phyloP scores from a whole-genome alignment of 2,329 filamentous ascomycete species.

The Ceratocystiopsis brevicomis region DNA sequence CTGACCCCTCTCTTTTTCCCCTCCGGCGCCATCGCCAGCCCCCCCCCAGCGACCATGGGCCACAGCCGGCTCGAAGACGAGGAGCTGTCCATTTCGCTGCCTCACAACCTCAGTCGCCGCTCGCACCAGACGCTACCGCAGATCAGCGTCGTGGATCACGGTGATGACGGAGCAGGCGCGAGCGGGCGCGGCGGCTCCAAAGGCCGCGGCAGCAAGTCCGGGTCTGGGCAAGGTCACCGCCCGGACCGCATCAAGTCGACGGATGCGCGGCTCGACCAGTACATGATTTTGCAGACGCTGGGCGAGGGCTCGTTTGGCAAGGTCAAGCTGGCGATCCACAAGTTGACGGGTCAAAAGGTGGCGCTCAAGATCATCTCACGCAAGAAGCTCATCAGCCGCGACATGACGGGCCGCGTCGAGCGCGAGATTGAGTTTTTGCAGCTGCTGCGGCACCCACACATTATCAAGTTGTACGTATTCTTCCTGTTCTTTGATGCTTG shows the following conservation, averaged over 20 bases:
- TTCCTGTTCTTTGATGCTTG: neutral
- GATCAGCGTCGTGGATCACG: slow-evolving; percentile 18
- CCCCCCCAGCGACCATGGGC: slow-evolving; percentile 21
- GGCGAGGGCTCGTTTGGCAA: slow-evolving; percentile 97
- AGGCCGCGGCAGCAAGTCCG: slow-evolving; percentile 2
- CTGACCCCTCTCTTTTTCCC: neutral
- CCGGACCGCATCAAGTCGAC: slow-evolving; percentile 14
- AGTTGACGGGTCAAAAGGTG: slow-evolving; percentile 83
- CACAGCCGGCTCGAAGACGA: slow-evolving; percentile 53
- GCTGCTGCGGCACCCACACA: slow-evolving; percentile 85
- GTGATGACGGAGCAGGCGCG: slow-evolving; percentile 5
- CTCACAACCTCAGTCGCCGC: slow-evolving; percentile 43
- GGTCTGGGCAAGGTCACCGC: slow-evolving; percentile 1
- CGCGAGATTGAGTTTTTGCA: slow-evolving; percentile 97
- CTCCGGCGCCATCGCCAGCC: neutral
- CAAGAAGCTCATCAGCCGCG: slow-evolving; percentile 86
- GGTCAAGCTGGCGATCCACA: slow-evolving; percentile 89
- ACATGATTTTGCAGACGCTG: slow-evolving; percentile 74
- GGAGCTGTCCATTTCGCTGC: slow-evolving; percentile 63
- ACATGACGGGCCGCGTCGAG: slow-evolving; percentile 96
- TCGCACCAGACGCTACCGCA: slow-evolving; percentile 17
- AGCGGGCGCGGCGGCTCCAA: slow-evolving; percentile 5
- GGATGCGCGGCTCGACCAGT: slow-evolving; percentile 43
- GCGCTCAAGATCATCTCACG: slow-evolving; percentile 95
- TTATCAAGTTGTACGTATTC: slow-evolving; percentile 74